Percentiles rank a stretch among this genome's conserved stretches.
These are phyloP conservation scores for Gyromitra esculenta DNA, from an alignment of 2,329 filamentous ascomycete species.

Conservation along the genomic window DNA sequence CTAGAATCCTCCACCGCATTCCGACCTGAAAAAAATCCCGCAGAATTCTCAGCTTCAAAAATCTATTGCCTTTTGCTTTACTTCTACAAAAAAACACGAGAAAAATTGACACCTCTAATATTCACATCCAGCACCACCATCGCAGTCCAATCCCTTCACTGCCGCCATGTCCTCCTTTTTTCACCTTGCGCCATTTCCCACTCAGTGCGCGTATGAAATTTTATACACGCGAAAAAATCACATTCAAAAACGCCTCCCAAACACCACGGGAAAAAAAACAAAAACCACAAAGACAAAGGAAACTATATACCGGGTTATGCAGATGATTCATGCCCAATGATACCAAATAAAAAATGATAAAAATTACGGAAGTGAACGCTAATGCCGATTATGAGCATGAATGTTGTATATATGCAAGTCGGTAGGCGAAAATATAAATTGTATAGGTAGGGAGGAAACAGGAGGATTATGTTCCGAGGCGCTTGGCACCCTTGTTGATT, in stretches of 20 bases:
- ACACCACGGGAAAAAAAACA: conserved; percentile 19
- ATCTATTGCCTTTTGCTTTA: not conserved
- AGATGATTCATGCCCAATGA: not conserved
- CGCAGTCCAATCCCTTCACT: not conserved
- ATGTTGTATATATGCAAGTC: conserved; percentile 13
- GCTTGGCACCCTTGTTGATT: conserved; percentile 44
- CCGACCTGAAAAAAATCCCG: not conserved
- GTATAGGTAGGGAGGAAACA: not conserved
- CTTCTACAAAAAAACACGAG: not conserved
- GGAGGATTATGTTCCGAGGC: conserved; percentile 9
- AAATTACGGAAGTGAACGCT: conserved; percentile 14
- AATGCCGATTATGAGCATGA: conserved; percentile 7
- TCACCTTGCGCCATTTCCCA: not conserved
- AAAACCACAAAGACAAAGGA: conserved; percentile 18
- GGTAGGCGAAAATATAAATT: not conserved
- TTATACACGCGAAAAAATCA: conserved; percentile 33
- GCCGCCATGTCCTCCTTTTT: not conserved
- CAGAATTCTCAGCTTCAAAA: not conserved
- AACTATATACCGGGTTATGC: conserved; percentile 23
- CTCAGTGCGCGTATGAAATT: not conserved
- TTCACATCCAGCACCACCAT: not conserved
- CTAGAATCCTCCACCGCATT: not conserved
- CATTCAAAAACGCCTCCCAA: conserved; percentile 39
- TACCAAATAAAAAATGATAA: not conserved
- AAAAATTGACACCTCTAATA: conserved; percentile 5